Base-by-base conservation (phyloP, 1,139 yeast genomes). In the Pichia sp. region DNA sequence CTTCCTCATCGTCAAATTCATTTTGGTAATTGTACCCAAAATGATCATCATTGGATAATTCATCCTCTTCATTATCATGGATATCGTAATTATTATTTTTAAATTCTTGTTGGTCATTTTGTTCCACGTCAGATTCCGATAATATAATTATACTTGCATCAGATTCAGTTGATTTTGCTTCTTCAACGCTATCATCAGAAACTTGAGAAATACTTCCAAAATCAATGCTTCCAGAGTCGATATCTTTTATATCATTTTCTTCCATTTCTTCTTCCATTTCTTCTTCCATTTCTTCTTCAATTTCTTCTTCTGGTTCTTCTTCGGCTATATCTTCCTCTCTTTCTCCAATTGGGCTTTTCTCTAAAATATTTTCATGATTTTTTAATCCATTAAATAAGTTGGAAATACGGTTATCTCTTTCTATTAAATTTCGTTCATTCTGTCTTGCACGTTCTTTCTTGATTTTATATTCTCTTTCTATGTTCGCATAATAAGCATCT, bases 401-500 rank as follows among this genome's bases (percentile, higher is more conserved):
- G 2, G 47, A 37, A 20, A 55, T 40, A 25, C 51, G 51, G n/a
- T 50, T 38, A 47, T 50, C 45, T 35, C 52, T 55, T 4, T 20
- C 23, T 33, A 45, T 52, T 30, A 52, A 52, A 27, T 41, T 39
- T 9, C 47, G 41, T 20, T 50, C 55, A 6, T 52, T 20, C 25
- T 40, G 38, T 39, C 41, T 49, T 20, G 49, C 24, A 25, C 48
- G 50, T 43, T 55, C 55, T 31, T 48, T 50, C 37, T 57, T 55
- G 7, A 45, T 23, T 27, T 42, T 46, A 31, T 50, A 55, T 37
- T 58, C 61, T 24, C 49, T 38, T 33, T 58, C 57, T 24, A 58
- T 42, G 25, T 49, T 51, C 9, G 55, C 61, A 41, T 56, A 58
- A 40, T 54, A 53, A 26, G 47, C 42, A 35, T 51, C 50, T 35